Conservation (phyloP, 441 rosid species). For the Bocquillonia castaneifolia region DNA sequence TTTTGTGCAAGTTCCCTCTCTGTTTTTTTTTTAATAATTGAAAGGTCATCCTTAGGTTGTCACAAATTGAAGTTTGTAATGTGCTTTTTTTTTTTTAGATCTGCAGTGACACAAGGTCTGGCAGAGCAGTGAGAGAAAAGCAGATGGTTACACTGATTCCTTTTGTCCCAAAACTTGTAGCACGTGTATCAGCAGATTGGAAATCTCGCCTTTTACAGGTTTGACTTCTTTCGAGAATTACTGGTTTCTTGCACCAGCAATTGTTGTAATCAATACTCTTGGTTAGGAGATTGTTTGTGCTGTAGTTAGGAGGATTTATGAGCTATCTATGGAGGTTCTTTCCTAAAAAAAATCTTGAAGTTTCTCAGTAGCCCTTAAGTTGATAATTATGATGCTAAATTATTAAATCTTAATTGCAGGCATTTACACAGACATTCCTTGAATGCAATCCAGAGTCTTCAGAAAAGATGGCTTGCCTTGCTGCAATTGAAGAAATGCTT, state of each 20-base stretch:
- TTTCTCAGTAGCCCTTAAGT: constrained; percentile 6
- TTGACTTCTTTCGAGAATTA: constrained; percentile 23
- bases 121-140: constrained; percentile 44
- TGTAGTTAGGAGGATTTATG: constrained; percentile 9
- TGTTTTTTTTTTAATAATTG: not conserved
- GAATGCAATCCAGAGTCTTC: constrained; percentile 61
- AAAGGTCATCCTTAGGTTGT: not conserved
- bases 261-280: constrained; percentile 6
- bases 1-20: not conserved
- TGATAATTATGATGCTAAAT: constrained; percentile 13
- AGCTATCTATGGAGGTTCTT: no score
- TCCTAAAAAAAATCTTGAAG: constrained; percentile 6
- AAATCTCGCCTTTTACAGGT: constrained; percentile 74
- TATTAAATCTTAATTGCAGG: constrained; percentile 43
- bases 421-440: constrained; percentile 68
- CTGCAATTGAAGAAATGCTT: constrained; percentile 56
- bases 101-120: constrained; percentile 34
- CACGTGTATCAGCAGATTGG: constrained; percentile 43
- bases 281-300: constrained; percentile 11
- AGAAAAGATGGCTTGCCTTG: constrained; percentile 60
- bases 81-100: constrained; percentile 30
- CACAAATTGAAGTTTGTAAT: not conserved
- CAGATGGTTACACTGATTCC: constrained; percentile 47
- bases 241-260: constrained; percentile 11
- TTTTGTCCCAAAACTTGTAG: constrained; percentile 63